Percentiles rank a stretch among this genome's conserved stretches.
These are phyloP conservation scores for Pythium aquatile DNA, from an alignment of 352 stramenopile genomes.

Conservation along the genomic window DNA sequence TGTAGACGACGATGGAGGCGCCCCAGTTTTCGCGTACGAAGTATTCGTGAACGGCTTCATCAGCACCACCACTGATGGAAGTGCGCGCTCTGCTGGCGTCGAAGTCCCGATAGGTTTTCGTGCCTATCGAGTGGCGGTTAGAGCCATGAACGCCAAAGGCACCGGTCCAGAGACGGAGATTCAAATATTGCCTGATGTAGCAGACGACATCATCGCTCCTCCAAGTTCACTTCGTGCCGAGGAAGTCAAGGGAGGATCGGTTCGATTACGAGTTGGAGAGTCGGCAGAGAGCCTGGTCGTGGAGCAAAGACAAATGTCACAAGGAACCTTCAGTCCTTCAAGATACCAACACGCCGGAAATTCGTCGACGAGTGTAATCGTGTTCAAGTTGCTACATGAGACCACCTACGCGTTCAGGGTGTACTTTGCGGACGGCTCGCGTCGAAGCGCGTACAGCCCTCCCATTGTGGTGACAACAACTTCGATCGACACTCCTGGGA, in stretches of 20 bases:
- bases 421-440: constrained; percentile 20
- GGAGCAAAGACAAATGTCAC: constrained; percentile 36
- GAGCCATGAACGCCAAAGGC: constrained; percentile 39
- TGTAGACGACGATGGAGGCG: constrained; percentile 43
- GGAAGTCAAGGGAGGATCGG: constrained; percentile 17
- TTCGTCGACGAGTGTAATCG: constrained; percentile 10
- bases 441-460: constrained; percentile 29
- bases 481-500: constrained; percentile 27
- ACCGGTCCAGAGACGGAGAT: constrained; percentile 29
- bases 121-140: constrained; percentile 31
- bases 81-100: constrained; percentile 29
- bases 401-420: constrained; percentile 50
- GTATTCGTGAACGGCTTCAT: constrained; percentile 49
- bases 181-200: constrained; percentile 12
- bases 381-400: constrained; percentile 51
- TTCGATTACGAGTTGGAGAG: constrained; percentile 11
- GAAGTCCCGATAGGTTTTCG: constrained; percentile 2
- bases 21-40: constrained; percentile 35
- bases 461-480: constrained; percentile 33
- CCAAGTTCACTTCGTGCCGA: constrained; percentile 6
- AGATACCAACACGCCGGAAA: constrained; percentile 18
- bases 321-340: constrained; percentile 24
- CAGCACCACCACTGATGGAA: constrained; percentile 23
- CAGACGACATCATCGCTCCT: not conserved
- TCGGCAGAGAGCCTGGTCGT: constrained; percentile 2